phyloP scores from a whole-genome alignment of 495 filamentous ascomycete species.

The Xylaria nigripes region DNA sequence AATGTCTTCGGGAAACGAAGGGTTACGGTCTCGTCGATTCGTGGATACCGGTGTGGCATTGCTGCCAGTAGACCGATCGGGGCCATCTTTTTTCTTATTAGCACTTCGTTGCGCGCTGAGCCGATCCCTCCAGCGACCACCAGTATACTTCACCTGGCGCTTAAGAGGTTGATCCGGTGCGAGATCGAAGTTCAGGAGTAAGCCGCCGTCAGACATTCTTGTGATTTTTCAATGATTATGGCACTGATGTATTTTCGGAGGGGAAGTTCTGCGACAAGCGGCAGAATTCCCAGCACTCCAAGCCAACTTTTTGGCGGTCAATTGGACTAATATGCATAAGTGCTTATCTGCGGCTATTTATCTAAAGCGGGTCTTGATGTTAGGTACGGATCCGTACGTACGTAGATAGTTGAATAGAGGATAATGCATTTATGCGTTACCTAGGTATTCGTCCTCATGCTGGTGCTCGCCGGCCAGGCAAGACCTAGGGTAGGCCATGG shows the following conservation, averaged over 20 bases:
- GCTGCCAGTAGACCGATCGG: constrained; percentile 10
- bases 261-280: constrained; percentile 9
- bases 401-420: too few species aligned
- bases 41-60: constrained; percentile 22
- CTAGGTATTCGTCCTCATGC: too few species aligned
- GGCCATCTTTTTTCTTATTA: constrained; percentile 37
- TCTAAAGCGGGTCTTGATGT: too few species aligned
- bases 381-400: too few species aligned
- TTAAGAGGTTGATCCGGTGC: constrained; percentile 48
- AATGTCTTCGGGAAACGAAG: constrained; percentile 15
- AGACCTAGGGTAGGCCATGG: too few species aligned
- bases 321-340: background rate
- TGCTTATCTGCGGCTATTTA: too few species aligned
- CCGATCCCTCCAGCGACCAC: constrained; percentile 86
- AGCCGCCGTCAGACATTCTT: constrained; percentile 84
- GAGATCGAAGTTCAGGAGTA: constrained; percentile 86
- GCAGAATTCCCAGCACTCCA: constrained; percentile 16
- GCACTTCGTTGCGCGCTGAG: constrained; percentile 66
- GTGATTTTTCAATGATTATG: background rate
- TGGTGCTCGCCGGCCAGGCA: too few species aligned
- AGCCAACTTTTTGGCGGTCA: constrained; percentile 23
- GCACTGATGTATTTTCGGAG: background rate
- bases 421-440: too few species aligned
- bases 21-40: constrained; percentile 12
- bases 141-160: constrained; percentile 63